A percentile compares a stretch with the other conserved stretches of the same genome.
Evolutionary conservation across 768 basidiomycete genomes (phyloP).

Genomic region (Albatrellus ellisii): DNA sequence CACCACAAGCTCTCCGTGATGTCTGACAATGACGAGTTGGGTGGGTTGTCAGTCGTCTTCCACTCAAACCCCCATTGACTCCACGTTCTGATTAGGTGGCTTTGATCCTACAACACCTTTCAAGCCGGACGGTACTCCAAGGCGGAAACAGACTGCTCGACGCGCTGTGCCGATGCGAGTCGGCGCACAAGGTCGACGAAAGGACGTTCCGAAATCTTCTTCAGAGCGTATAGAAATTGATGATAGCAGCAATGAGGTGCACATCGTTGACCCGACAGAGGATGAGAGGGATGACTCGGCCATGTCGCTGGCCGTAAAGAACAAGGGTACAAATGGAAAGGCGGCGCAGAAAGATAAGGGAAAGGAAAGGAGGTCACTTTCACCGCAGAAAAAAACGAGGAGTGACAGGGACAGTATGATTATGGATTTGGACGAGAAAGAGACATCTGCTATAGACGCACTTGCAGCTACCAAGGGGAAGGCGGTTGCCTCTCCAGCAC

Average conservation of each 20-base stretch:
- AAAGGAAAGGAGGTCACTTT: conserved; percentile 18
- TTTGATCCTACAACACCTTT: conserved; percentile 21
- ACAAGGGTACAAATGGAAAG: conserved; percentile 19
- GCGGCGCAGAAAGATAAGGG: conserved; percentile 20
- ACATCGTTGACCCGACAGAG: conserved; percentile 8
- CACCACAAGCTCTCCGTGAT: conserved; percentile 12
- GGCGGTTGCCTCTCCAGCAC: neutral
- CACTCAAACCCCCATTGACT: neutral
- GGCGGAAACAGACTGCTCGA: no score
- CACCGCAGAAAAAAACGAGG: conserved; percentile 9
- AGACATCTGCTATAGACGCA: no score
- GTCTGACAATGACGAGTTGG: conserved; percentile 13
- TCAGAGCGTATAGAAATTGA: conserved; percentile 10
- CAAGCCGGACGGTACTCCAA: no score
- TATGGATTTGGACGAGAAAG: conserved; percentile 8
- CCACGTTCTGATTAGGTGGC: conserved; percentile 9
- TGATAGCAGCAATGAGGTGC: conserved; percentile 7
- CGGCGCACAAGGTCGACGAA: conserved; percentile 8
- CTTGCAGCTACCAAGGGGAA: conserved; percentile 4
- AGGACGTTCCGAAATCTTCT: conserved; percentile 6
- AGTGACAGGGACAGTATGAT: conserved; percentile 2
- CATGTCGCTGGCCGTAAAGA: neutral
- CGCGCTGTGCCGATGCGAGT: no score
- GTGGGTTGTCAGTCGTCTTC: no score
- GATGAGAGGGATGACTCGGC: conserved; percentile 5